Evolutionary conservation across 106 monocot genomes (phyloP).

Genomic region (Triglochin maritima): DNA sequence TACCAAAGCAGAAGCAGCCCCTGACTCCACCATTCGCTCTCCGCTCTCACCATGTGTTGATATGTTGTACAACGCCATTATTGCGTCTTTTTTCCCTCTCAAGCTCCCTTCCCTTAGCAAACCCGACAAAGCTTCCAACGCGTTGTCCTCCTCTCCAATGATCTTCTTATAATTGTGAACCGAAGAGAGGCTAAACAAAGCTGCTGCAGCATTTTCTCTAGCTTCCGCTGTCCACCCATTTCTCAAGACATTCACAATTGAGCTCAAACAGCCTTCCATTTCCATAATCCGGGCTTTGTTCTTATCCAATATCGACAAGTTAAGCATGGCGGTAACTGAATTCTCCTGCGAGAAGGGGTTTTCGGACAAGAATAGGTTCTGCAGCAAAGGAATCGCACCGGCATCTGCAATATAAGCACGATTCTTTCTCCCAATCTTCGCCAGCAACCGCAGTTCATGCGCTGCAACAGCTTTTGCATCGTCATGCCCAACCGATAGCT

Average conservation of each 20-base stretch:
- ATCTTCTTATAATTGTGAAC: slow-evolving; percentile 58
- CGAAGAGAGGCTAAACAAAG: slow-evolving; percentile 57
- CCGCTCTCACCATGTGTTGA: slow-evolving; percentile 39
- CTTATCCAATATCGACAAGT: slow-evolving; percentile 35
- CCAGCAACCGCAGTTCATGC: slow-evolving; percentile 33
- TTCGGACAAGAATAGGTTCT: slow-evolving; percentile 17
- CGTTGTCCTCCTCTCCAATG: slow-evolving; percentile 40
- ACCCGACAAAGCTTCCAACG: slow-evolving; percentile 34
- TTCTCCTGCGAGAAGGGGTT: slow-evolving; percentile 30
- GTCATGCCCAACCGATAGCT: slow-evolving; percentile 23
- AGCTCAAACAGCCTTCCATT: slow-evolving; percentile 42
- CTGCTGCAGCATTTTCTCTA: slow-evolving; percentile 75
- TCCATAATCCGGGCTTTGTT: slow-evolving; percentile 45
- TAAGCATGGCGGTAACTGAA: slow-evolving; percentile 47
- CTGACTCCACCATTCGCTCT: slow-evolving; percentile 35
- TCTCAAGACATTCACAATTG: slow-evolving; percentile 42
- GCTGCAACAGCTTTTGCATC: slow-evolving; percentile 17
- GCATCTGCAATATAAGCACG: slow-evolving; percentile 39
- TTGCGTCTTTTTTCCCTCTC: slow-evolving; percentile 71
- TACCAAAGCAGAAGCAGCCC: slow-evolving; percentile 30
- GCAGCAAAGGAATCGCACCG: slow-evolving; percentile 44
- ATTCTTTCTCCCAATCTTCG: slow-evolving; percentile 42
- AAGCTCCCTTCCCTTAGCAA: slow-evolving; percentile 38
- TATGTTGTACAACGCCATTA: slow-evolving; percentile 62
- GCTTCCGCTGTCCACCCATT: slow-evolving; percentile 45